These are phyloP conservation scores for Lanmaoa pseudosensibilis DNA, from an alignment of 768 basidiomycete species.

Conservation along the genomic window DNA sequence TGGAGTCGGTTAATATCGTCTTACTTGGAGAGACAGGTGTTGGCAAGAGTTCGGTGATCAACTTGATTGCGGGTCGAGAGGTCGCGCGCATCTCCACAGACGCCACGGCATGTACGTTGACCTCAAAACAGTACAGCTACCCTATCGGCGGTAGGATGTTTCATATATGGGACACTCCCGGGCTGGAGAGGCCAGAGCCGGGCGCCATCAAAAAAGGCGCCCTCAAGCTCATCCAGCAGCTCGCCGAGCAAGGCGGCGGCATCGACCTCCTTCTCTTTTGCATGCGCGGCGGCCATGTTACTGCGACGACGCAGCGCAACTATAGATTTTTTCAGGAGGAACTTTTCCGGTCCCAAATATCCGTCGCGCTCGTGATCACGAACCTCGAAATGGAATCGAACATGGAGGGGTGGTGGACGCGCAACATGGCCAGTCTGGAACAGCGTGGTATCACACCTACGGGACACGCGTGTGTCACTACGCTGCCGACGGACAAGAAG, in stretches of 20 bases:
- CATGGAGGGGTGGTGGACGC: constrained; percentile 37
- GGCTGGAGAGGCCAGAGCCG: constrained; percentile 31
- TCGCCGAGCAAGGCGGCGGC: constrained; percentile 33
- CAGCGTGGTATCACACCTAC: constrained; percentile 20
- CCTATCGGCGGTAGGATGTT: constrained; percentile 15
- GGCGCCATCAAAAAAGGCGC: constrained; percentile 21
- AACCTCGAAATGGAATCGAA: constrained; percentile 37
- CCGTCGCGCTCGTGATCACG: constrained; percentile 33
- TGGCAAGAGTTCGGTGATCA: constrained; percentile 34
- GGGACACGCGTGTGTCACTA: constrained; percentile 36
- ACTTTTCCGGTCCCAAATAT: constrained; percentile 35
- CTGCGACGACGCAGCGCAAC: constrained; percentile 35
- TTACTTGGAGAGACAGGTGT: constrained; percentile 45
- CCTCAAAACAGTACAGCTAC: constrained; percentile 25
- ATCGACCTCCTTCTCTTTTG: constrained; percentile 43
- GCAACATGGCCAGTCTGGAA: constrained; percentile 24
- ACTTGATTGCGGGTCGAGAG: constrained; percentile 25
- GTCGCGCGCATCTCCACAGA: constrained; percentile 25
- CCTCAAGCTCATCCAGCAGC: constrained; percentile 33
- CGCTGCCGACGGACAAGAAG: constrained; percentile 13
- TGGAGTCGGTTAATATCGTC: constrained; percentile 36
- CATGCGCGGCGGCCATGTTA: constrained; percentile 39
- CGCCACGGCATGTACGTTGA: constrained; percentile 36
- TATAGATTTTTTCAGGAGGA: constrained; percentile 40
- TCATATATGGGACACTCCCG: constrained; percentile 34